Conservation (phyloP, 176 grass and related monocot genomes). For the Oryza meyeriana region DNA sequence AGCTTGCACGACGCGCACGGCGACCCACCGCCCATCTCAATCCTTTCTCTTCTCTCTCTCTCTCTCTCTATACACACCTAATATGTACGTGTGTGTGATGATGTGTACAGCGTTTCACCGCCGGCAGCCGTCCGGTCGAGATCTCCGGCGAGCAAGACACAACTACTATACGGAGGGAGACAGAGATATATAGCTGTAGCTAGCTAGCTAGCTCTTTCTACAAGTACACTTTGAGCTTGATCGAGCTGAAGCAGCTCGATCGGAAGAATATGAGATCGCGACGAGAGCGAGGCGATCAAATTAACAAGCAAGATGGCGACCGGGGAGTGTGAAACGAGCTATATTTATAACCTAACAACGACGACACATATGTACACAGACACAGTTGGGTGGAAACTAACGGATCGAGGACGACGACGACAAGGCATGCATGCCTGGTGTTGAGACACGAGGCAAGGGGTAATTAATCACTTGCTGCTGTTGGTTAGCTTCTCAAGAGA, state of each 20-base stretch:
- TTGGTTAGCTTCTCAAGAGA: slow-evolving; percentile 53
- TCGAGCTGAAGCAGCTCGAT: neutral
- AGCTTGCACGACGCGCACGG: slow-evolving; percentile 94
- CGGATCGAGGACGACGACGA: neutral
- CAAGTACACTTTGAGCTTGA: neutral
- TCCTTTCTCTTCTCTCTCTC: no score
- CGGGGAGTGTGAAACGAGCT: slow-evolving; percentile 3
- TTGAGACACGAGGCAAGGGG: slow-evolving; percentile 34
- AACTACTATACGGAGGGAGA: neutral
- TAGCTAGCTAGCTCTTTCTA: neutral
- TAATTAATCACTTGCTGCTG: slow-evolving; percentile 38
- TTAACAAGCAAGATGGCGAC: slow-evolving; percentile 1
- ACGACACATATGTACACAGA: neutral
- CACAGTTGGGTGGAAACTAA: neutral
- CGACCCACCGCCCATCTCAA: slow-evolving; percentile 32
- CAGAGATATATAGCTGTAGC: no score
- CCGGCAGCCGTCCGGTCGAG: neutral
- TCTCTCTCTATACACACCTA: no score
- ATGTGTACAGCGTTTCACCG: neutral
- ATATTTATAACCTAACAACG: slow-evolving; percentile 37
- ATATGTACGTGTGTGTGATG: neutral
- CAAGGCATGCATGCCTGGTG: slow-evolving; percentile 22
- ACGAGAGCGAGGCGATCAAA: no score
- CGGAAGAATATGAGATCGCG: neutral
- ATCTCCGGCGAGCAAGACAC: neutral